phyloP scores from a whole-genome alignment of 2,329 filamentous ascomycete genomes.

The Coniochaeta pulveracea region DNA sequence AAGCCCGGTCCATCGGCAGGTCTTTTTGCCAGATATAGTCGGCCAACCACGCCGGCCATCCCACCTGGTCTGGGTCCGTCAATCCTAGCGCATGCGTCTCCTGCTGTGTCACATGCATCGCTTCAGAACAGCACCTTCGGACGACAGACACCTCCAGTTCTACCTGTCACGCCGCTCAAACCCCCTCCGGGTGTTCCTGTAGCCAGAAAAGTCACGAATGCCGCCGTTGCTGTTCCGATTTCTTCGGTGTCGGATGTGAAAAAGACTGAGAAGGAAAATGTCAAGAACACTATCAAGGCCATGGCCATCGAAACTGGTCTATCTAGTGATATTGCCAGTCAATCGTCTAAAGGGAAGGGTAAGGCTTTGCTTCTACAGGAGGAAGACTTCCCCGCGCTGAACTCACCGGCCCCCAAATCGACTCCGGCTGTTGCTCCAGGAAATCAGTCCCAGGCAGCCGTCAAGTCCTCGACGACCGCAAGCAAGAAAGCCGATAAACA shows the following conservation, averaged over 20 bases:
- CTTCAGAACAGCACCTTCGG: constrained; percentile 8
- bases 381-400: constrained; percentile 52
- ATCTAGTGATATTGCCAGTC: constrained; percentile 32
- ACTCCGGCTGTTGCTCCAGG: constrained; percentile 20
- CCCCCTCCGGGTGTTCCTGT: constrained; percentile 10
- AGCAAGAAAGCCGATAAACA: constrained; percentile 20
- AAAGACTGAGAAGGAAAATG: no score
- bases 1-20: neutral
- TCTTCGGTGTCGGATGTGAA: constrained; percentile 5
- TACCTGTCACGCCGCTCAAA: constrained; percentile 16
- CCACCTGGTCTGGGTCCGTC: constrained; percentile 35
- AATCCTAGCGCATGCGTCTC: constrained; percentile 25
- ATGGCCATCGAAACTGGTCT: constrained; percentile 32
- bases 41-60: constrained; percentile 23
- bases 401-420: constrained; percentile 31
- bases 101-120: constrained; percentile 14
- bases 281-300: constrained; percentile 24
- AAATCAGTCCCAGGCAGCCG: constrained; percentile 22
- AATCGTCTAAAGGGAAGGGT: constrained; percentile 19
- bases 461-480: constrained; percentile 19
- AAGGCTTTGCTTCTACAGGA: constrained; percentile 39
- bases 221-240: constrained; percentile 9
- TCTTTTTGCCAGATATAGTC: constrained; percentile 6
- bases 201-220: constrained; percentile 12
- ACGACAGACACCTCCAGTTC: constrained; percentile 16